These are phyloP conservation scores for Boehmeria nivea DNA, from an alignment of 306 rosid species.

Conservation along the genomic window DNA sequence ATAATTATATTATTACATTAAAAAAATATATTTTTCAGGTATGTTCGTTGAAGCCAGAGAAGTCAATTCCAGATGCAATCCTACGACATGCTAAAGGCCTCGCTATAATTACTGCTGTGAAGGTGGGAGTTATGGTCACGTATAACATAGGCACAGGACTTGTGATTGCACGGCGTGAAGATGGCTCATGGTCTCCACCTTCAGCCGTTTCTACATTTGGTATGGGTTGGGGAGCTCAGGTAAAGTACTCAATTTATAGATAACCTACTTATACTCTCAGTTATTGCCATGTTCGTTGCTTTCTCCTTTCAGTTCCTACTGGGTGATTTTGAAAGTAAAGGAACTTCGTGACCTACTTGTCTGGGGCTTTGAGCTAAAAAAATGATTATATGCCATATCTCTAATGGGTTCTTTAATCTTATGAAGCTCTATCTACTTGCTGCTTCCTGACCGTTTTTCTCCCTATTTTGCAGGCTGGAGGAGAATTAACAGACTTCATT, in stretches of 20 bases:
- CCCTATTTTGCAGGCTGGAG: constrained; percentile 61
- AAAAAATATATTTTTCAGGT: constrained; percentile 41
- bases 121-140: constrained; percentile 83
- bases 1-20: constrained; percentile 8
- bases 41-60: constrained; percentile 62
- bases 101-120: constrained; percentile 81
- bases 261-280: background rate
- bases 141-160: constrained; percentile 92
- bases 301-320: background rate
- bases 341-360: no score
- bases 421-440: constrained; percentile 7
- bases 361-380: no score
- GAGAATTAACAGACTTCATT: constrained; percentile 87
- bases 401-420: constrained; percentile 5
- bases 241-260: constrained; percentile 27
- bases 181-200: constrained; percentile 99
- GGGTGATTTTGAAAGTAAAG: no score
- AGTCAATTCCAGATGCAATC: constrained; percentile 76
- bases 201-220: constrained; percentile 89
- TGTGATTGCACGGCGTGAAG: constrained; percentile 84
- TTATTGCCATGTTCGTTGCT: no score
- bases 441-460: background rate
- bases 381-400: no score
- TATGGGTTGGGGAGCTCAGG: constrained; percentile 98
- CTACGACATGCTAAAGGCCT: constrained; percentile 91